These are phyloP conservation scores for Tylopilus balloui DNA, from an alignment of 768 basidiomycete genomes.

Conservation along the genomic window DNA sequence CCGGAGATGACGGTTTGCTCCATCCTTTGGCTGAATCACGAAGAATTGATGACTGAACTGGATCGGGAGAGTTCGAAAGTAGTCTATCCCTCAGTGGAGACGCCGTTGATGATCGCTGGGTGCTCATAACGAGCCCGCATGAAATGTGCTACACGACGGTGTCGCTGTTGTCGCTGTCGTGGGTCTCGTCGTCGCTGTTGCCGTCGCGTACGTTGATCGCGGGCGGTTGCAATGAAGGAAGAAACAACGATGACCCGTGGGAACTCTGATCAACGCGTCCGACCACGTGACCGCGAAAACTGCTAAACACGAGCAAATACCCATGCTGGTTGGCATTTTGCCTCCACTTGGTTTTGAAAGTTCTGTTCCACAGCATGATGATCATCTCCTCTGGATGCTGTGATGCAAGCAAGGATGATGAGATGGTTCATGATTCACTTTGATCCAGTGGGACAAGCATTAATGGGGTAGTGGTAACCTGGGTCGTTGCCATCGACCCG, in stretches of 20 bases:
- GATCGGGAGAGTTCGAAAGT: conserved; percentile 59
- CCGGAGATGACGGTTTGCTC: conserved; percentile 40
- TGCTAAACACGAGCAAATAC: conserved; percentile 14
- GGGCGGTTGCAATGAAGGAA: conserved; percentile 7
- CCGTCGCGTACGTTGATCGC: conserved; percentile 10
- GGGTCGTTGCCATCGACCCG: conserved; percentile 70
- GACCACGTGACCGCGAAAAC: conserved; percentile 28
- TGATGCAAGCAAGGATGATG: too few species aligned
- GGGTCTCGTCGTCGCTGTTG: conserved; percentile 16
- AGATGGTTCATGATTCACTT: background rate
- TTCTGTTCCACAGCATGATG: too few species aligned
- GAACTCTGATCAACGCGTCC: conserved; percentile 24
- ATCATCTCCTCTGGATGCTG: too few species aligned
- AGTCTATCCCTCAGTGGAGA: conserved; percentile 55
- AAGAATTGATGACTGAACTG: conserved; percentile 58
- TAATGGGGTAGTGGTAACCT: conserved; percentile 66
- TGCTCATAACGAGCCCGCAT: conserved; percentile 24
- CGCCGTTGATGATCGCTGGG: conserved; percentile 28
- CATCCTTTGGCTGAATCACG: conserved; percentile 65
- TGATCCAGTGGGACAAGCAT: conserved; percentile 31
- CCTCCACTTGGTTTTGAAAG: too few species aligned
- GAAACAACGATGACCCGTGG: conserved; percentile 25
- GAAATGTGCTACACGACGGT: background rate
- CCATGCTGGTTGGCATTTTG: background rate
- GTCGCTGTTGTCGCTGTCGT: conserved; percentile 21